These are phyloP conservation scores for Stygiomarasmius scandens DNA, from an alignment of 1,284 basidiomycete genomes.

Conservation along the genomic window DNA sequence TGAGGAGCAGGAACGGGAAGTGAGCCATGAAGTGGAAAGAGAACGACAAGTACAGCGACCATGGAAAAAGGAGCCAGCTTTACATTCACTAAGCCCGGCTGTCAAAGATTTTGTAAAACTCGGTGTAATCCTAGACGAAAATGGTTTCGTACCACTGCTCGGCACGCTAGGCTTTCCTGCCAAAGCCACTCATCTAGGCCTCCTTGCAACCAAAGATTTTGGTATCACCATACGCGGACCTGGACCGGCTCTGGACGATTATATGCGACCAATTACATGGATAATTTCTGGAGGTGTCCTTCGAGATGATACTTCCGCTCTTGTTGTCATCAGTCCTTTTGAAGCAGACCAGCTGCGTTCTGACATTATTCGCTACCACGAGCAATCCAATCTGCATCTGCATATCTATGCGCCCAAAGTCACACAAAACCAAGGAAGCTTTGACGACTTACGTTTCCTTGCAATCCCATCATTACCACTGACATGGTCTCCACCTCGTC, in stretches of 20 bases:
- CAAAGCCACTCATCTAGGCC: slow-evolving; percentile 3
- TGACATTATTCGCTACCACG: neutral
- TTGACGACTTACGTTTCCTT: slow-evolving; percentile 31
- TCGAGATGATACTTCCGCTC: neutral
- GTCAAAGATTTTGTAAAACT: neutral
- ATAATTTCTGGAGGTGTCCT: slow-evolving; percentile 18
- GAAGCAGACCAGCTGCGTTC: neutral
- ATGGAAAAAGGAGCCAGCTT: slow-evolving; percentile 21
- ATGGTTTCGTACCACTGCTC: neutral
- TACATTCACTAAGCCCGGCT: slow-evolving; percentile 21
- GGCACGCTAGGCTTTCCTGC: neutral
- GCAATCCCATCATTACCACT: slow-evolving; percentile 26
- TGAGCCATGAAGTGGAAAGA: slow-evolving; percentile 43
- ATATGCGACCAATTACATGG: slow-evolving; percentile 21
- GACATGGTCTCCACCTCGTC: slow-evolving; percentile 21
- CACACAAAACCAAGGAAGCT: neutral
- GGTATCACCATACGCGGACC: neutral
- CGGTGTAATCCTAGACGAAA: neutral
- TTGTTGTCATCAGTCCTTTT: slow-evolving; percentile 1
- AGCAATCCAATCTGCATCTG: slow-evolving; percentile 22
- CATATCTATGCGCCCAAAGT: slow-evolving; percentile 16
- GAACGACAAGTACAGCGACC: slow-evolving; percentile 42
- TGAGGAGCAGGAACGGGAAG: slow-evolving; percentile 54
- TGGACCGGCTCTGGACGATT: slow-evolving; percentile 25
- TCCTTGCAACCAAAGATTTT: neutral